Percentiles rank a stretch among this genome's conserved stretches.
Evolutionary conservation across 1,139 yeast genomes (phyloP).

Genomic region (Yamadazyma sp.): DNA sequence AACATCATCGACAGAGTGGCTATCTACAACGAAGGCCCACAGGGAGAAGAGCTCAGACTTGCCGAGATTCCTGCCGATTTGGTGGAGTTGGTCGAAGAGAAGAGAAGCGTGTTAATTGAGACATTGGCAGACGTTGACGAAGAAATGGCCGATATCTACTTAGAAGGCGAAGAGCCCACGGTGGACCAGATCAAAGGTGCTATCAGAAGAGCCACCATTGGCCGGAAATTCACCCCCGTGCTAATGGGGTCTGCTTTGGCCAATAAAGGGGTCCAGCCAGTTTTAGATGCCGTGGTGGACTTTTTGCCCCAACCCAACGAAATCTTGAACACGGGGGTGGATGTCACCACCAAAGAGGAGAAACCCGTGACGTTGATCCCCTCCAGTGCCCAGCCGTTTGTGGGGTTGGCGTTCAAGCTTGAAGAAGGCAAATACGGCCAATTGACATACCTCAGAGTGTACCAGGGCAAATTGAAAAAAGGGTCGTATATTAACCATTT

Average conservation of each 20-base stretch:
- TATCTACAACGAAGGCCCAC: conserved; percentile 85
- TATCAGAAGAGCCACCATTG: conserved; percentile 94
- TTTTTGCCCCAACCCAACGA: conserved; percentile 95
- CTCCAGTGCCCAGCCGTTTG: conserved; percentile 75
- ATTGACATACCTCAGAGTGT: conserved; percentile 91
- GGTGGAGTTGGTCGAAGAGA: conserved; percentile 75
- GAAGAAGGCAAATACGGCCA: conserved; percentile 99
- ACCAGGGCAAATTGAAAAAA: conserved; percentile 91
- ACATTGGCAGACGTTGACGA: conserved; percentile 97
- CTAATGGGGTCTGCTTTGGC: conserved; percentile 98
- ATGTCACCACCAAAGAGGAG: conserved; percentile 52
- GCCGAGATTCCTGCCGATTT: conserved; percentile 73
- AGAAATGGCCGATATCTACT: conserved; percentile 87
- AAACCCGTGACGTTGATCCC: conserved; percentile 75
- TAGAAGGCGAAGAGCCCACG: conserved; percentile 88
- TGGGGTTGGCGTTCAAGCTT: conserved; percentile 94
- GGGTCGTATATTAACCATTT: conserved; percentile 88
- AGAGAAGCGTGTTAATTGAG: conserved; percentile 80
- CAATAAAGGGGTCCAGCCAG: conserved; percentile 92
- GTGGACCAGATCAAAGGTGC: conserved; percentile 81
- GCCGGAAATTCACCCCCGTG: conserved; percentile 95
- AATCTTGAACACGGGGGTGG: conserved; percentile 86
- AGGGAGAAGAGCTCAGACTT: conserved; percentile 72
- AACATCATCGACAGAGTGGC: conserved; percentile 88
- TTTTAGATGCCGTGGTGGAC: conserved; percentile 93